phyloP scores from a whole-genome alignment of 2,329 filamentous ascomycete species.

The Sporothrix pallida region DNA sequence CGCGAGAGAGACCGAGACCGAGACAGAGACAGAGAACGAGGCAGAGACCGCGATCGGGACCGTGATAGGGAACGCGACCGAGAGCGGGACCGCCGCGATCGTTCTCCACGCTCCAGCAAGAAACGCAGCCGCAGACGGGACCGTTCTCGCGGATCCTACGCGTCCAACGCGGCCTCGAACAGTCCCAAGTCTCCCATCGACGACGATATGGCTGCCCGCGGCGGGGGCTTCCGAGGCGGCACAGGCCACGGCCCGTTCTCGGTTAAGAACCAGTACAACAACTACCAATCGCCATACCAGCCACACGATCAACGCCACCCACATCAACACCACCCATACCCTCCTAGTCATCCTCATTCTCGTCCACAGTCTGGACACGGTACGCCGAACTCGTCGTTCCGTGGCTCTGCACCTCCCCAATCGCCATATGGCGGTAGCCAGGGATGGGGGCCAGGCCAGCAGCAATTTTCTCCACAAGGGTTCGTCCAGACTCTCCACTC shows the following conservation, averaged over 20 bases:
- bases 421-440: constrained; percentile 51
- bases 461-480: constrained; percentile 51
- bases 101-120: constrained; percentile 27
- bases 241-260: constrained; percentile 39
- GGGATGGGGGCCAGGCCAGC: constrained; percentile 48
- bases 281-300: constrained; percentile 25
- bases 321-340: not conserved
- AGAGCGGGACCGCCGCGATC: not conserved
- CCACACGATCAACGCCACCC: constrained; percentile 11
- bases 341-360: not conserved
- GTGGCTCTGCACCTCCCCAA: constrained; percentile 52
- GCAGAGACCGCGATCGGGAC: constrained; percentile 15
- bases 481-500: constrained; percentile 42
- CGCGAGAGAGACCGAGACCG: constrained; percentile 7
- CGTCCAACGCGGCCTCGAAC: constrained; percentile 46
- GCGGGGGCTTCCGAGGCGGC: constrained; percentile 49
- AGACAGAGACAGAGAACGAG: not conserved
- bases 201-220: constrained; percentile 56
- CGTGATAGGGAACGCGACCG: constrained; percentile 6
- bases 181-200: constrained; percentile 57
- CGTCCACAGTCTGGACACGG: constrained; percentile 45
- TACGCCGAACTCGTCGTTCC: constrained; percentile 52
- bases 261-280: not conserved
- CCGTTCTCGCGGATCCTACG: constrained; percentile 41
- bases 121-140: constrained; percentile 46